Evolutionary conservation across 768 basidiomycete genomes (phyloP).

Genomic region (Hygrocybe coccinea): DNA sequence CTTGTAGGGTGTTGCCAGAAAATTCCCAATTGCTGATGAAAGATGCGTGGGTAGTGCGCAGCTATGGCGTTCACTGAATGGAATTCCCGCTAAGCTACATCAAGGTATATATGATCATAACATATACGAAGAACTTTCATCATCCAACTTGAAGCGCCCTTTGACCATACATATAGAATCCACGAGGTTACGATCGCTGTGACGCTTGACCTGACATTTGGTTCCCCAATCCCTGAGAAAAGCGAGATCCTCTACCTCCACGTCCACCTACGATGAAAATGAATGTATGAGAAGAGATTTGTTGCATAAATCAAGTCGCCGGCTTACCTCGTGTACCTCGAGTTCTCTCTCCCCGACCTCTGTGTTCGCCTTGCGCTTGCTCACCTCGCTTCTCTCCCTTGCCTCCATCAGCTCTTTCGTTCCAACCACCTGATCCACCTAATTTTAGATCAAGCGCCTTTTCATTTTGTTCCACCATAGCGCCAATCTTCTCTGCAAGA

Average conservation of each 20-base stretch:
- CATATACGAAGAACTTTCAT: too few species aligned
- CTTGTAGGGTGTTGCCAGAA: too few species aligned
- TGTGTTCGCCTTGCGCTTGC: conserved; percentile 63
- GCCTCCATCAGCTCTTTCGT: conserved; percentile 59
- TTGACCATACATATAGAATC: too few species aligned
- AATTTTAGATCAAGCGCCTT: conserved; percentile 82
- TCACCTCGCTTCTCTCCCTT: conserved; percentile 80
- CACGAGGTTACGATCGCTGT: conserved; percentile 7
- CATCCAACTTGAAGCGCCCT: too few species aligned
- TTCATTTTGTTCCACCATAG: conserved; percentile 89
- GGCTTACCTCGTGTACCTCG: conserved; percentile 56
- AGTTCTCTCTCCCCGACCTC: conserved; percentile 67
- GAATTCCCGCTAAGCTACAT: too few species aligned
- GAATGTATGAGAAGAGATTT: background rate
- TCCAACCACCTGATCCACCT: conserved; percentile 60
- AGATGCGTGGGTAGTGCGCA: too few species aligned
- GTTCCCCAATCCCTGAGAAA: conserved; percentile 78
- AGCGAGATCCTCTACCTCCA: conserved; percentile 73
- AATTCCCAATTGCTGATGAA: too few species aligned
- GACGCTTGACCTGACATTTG: conserved; percentile 44
- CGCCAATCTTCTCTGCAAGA: conserved; percentile 81
- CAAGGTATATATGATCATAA: too few species aligned
- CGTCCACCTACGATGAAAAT: conserved; percentile 18
- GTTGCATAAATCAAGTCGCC: conserved; percentile 1
- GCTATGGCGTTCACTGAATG: too few species aligned